Percentiles rank a stretch among this genome's conserved stretches.
Evolutionary conservation across 75 land plant species (phyloP).

Genomic region (Larix kaempferi): DNA sequence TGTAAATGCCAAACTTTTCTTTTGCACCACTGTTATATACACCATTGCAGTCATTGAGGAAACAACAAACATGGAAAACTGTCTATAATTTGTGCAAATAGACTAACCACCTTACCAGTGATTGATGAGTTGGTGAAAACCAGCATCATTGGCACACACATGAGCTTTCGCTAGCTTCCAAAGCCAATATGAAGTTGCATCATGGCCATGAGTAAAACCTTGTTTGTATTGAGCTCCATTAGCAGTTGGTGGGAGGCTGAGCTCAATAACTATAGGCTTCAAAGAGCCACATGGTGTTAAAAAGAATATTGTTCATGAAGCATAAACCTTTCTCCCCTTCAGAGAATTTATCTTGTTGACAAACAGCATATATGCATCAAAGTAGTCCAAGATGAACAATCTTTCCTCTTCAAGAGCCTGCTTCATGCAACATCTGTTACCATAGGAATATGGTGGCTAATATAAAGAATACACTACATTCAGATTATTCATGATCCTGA

Average conservation of each 20-base stretch:
- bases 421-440: not conserved
- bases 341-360: slow-evolving; percentile 55
- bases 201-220: slow-evolving; percentile 41
- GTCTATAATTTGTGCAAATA: not conserved
- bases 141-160: slow-evolving; percentile 67
- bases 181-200: slow-evolving; percentile 53
- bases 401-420: slow-evolving; percentile 66
- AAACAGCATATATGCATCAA: slow-evolving; percentile 62
- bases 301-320: slow-evolving; percentile 71
- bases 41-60: not conserved
- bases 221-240: slow-evolving; percentile 45
- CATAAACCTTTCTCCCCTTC: slow-evolving; percentile 56
- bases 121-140: slow-evolving; percentile 68
- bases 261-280: slow-evolving; percentile 68
- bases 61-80: not conserved
- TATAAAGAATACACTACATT: not conserved
- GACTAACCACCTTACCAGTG: slow-evolving; percentile 47
- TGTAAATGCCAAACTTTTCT: not conserved
- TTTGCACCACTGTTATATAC: too few relatives aligned
- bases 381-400: slow-evolving; percentile 71
- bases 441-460: not conserved
- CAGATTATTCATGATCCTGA: not conserved
- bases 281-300: slow-evolving; percentile 48
- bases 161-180: slow-evolving; percentile 80
- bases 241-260: slow-evolving; percentile 45